Conservation (phyloP, 495 filamentous ascomycete genomes). For the Penicillium chermesinum region DNA sequence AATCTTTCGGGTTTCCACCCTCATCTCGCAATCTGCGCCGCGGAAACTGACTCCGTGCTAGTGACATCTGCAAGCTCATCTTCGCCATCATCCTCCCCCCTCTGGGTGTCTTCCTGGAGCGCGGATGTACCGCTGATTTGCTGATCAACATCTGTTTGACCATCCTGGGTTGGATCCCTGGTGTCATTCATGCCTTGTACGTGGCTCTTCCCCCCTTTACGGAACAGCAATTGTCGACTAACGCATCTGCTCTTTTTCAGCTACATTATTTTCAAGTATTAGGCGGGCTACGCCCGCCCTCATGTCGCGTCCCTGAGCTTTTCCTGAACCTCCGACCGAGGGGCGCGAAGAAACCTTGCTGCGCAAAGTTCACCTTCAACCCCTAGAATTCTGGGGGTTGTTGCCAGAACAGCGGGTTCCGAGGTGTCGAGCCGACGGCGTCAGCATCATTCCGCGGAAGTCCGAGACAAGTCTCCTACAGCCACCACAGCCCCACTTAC, state of each 20-base stretch:
- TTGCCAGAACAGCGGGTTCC: slow-evolving; percentile 5
- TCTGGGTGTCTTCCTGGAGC: slow-evolving; percentile 86
- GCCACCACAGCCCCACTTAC: slow-evolving; percentile 11
- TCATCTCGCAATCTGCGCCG: slow-evolving; percentile 1
- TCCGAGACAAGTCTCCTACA: slow-evolving; percentile 28
- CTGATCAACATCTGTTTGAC: slow-evolving; percentile 85
- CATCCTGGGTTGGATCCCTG: slow-evolving; percentile 74
- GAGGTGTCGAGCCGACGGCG: slow-evolving; percentile 13
- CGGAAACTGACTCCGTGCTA: slow-evolving; percentile 29
- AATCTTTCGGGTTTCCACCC: neutral
- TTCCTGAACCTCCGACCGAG: too few relatives aligned
- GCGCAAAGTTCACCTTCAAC: too few relatives aligned
- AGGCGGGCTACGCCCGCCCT: slow-evolving; percentile 5
- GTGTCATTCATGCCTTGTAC: slow-evolving; percentile 70
- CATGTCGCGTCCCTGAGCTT: neutral
- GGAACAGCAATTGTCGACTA: neutral
- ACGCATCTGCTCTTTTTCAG: slow-evolving; percentile 21
- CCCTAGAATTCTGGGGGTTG: too few relatives aligned
- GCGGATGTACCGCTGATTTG: slow-evolving; percentile 75
- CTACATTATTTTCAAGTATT: slow-evolving; percentile 57
- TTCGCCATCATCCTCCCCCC: slow-evolving; percentile 83
- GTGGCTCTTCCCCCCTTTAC: slow-evolving; percentile 14
- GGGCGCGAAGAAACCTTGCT: too few relatives aligned
- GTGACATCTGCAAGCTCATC: slow-evolving; percentile 91
- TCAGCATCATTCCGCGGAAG: slow-evolving; percentile 27